A percentile compares a stretch with the other conserved stretches of the same genome.
phyloP scores from a whole-genome alignment of 768 basidiomycete genomes.

The Tulasnella sp. region DNA sequence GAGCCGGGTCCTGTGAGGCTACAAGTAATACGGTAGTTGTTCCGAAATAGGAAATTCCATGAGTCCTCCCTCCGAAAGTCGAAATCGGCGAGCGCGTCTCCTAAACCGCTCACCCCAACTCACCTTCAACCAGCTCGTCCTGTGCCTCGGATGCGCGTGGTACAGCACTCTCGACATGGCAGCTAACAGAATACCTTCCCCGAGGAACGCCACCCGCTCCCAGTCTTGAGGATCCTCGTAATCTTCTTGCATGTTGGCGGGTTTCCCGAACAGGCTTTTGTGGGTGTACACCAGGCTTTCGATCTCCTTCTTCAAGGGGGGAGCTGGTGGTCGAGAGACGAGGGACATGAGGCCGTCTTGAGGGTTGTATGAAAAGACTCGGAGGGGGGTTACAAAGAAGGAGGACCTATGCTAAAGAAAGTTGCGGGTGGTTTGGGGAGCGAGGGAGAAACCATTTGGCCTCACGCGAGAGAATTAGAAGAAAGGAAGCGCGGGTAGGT shows the following conservation, averaged over 20 bases:
- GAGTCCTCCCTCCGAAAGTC: neutral
- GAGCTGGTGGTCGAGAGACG: neutral
- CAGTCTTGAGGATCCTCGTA: neutral
- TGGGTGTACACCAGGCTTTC: slow-evolving; percentile 7
- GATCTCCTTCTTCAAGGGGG: neutral
- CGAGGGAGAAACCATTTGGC: too few relatives aligned
- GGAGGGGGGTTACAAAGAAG: too few relatives aligned
- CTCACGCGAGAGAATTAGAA: too few relatives aligned
- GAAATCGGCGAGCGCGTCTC: neutral
- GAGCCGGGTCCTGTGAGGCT: neutral
- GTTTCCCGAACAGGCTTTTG: neutral
- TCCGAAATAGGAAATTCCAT: neutral
- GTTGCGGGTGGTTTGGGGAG: too few relatives aligned
- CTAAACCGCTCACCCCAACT: neutral
- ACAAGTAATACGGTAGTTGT: neutral
- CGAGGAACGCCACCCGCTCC: slow-evolving; percentile 9
- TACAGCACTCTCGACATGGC: slow-evolving; percentile 6
- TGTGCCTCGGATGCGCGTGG: neutral
- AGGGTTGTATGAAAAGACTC: too few relatives aligned
- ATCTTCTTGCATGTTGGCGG: neutral
- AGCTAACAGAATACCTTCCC: slow-evolving; percentile 5
- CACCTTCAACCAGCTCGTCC: neutral
- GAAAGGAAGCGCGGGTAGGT: too few relatives aligned
- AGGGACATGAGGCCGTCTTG: too few relatives aligned
- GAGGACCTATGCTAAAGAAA: too few relatives aligned